Percentiles rank a stretch among this genome's conserved stretches.
These are phyloP conservation scores for Trichoderma reesei DNA, from an alignment of 495 filamentous ascomycete species.

Conservation along the genomic window DNA sequence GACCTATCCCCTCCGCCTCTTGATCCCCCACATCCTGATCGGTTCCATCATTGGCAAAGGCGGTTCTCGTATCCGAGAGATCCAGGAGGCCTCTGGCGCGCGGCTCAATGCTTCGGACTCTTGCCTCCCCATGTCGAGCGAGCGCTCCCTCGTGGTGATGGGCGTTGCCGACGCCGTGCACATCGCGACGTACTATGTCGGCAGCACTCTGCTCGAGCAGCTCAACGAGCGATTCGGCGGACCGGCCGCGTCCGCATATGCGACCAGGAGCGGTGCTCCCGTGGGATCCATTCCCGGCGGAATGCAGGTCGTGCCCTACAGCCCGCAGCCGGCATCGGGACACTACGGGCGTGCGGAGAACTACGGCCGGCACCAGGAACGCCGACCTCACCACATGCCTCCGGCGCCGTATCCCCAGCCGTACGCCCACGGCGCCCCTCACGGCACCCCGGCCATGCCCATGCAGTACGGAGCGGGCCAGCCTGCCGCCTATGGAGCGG, in stretches of 20 bases:
- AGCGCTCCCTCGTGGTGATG: constrained; percentile 91
- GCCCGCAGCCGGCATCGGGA: constrained; percentile 82
- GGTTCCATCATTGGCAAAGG: constrained; percentile 98
- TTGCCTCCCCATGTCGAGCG: constrained; percentile 84
- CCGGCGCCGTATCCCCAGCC: constrained; percentile 59
- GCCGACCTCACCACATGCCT: constrained; percentile 48
- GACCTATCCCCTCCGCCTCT: constrained; percentile 90
- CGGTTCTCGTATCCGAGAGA: constrained; percentile 91
- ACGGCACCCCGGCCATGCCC: constrained; percentile 53
- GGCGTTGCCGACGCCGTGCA: constrained; percentile 91
- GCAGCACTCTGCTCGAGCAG: constrained; percentile 90
- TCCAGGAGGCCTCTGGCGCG: constrained; percentile 93
- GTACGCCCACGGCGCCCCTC: constrained; percentile 52
- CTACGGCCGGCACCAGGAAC: constrained; percentile 64
- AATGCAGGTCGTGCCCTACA: constrained; percentile 95
- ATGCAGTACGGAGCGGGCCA: constrained; percentile 57
- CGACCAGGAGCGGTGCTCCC: constrained; percentile 86
- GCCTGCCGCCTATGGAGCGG: constrained; percentile 51
- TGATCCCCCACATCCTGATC: constrained; percentile 94
- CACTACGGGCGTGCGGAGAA: constrained; percentile 87
- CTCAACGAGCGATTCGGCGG: constrained; percentile 93
- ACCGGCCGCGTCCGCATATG: constrained; percentile 91
- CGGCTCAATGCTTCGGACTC: constrained; percentile 94
- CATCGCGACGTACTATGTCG: constrained; percentile 97
- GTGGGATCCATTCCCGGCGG: constrained; percentile 88